A percentile compares a stretch with the other conserved stretches of the same genome.
Conservation (phyloP, 805 yeast genomes). For the Ogataea trehalophila region DNA sequence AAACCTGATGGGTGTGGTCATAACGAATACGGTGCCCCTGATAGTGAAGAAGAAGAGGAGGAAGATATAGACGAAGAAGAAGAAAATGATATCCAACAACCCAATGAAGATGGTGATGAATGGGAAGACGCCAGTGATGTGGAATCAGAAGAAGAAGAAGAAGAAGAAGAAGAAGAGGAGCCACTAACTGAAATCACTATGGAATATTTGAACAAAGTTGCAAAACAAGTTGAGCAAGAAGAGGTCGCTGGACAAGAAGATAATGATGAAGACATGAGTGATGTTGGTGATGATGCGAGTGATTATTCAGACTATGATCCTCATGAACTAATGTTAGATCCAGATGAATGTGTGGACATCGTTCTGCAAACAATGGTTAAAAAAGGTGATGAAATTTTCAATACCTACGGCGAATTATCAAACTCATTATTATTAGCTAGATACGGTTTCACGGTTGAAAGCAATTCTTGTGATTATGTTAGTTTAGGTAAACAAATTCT, state of each 20-base stretch:
- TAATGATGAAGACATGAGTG: conserved; percentile 15
- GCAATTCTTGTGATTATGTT: conserved; percentile 52
- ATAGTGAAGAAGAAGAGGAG: conserved; percentile 26
- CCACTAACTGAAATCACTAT: conserved; percentile 27
- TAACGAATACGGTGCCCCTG: conserved; percentile 25
- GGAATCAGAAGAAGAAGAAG: conserved; percentile 19
- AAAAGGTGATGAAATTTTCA: conserved; percentile 61
- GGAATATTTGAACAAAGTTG: conserved; percentile 29
- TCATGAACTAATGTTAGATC: conserved; percentile 32
- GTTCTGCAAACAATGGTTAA: conserved; percentile 40
- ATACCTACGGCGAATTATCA: conserved; percentile 74
- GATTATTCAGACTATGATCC: conserved; percentile 18
- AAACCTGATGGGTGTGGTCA: conserved; percentile 29
- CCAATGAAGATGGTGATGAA: conserved; percentile 18
- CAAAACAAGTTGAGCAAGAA: conserved; percentile 24
- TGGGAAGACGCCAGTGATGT: conserved; percentile 21
- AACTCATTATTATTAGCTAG: conserved; percentile 64
- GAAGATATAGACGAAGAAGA: conserved; percentile 25
- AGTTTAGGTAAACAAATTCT: conserved; percentile 48
- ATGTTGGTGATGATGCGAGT: conserved; percentile 18
- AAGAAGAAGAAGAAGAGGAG: conserved; percentile 19
- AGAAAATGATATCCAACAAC: conserved; percentile 19
- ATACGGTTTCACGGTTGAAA: conserved; percentile 68
- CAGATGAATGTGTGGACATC: conserved; percentile 70
- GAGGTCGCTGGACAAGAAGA: conserved; percentile 24